Evolutionary conservation across 2,329 filamentous ascomycete species (phyloP), one percentile per base, ranked within the genome.

Genomic region (Emydomyces testavorans): DNA sequence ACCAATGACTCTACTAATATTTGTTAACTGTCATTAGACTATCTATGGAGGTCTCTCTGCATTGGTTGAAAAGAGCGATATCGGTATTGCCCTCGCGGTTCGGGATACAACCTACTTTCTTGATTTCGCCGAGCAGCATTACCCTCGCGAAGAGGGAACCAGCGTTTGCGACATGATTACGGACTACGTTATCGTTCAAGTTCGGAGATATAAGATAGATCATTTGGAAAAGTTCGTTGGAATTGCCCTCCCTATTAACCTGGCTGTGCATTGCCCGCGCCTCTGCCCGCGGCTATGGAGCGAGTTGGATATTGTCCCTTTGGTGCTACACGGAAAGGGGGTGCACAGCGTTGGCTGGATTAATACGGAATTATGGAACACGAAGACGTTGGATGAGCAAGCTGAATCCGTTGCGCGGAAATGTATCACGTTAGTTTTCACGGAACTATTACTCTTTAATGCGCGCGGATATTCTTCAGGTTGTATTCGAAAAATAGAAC

Each of bases 381-480:
- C 67, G 28, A 78, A 79, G 59, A 68, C 73, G n/a, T 73, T 88
- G 3, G 85, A 89, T 57, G 85, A 92, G 61, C 80, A 88, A 62
- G 84, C 85, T 1, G 85, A 90, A 60, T 84, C 82, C 0, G 83
- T 89, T 76, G 82, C 81, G 1, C 74, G 85, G 52, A 89, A 88
- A 68, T 86, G 82, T 61, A 74, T 88, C 52, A 76, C 80, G 80
- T 83, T 65, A 64, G 75, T 66, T 15, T 26, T n/a, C 6, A 21
- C 21, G n/a, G n/a, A n/a, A n/a, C n/a, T n/a, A n/a, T n/a, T n/a
- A n/a, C n/a, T n/a, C n/a, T n/a, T n/a, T n/a, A n/a, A n/a, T n/a
- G n/a, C n/a, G n/a, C n/a, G n/a, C n/a, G n/a, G 23, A 7, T 11
- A 15, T 16, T 1, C 13, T 56, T 26, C 56, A 32, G 10, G 28